Evolutionary conservation across 164 flowering plant species (phyloP).

Genomic region (Cinnamomum micranthum): DNA sequence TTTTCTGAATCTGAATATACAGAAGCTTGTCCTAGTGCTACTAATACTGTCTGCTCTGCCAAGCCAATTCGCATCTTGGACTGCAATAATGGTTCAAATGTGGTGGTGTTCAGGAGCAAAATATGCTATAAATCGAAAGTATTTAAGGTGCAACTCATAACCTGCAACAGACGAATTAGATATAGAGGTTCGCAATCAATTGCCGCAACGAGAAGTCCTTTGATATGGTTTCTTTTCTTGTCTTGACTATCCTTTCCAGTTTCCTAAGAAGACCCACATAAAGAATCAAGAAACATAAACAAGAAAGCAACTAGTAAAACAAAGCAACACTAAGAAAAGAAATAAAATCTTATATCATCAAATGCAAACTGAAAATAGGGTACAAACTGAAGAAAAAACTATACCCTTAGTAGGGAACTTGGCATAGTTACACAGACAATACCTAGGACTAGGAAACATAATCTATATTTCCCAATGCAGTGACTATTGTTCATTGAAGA

Average conservation of each 20-base stretch:
- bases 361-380: no score
- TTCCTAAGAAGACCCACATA: conserved; percentile 41
- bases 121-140: background rate
- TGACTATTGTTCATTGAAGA: no score
- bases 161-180: conserved; percentile 91
- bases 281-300: conserved; percentile 1
- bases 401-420: no score
- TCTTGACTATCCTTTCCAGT: conserved; percentile 92
- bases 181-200: conserved; percentile 94
- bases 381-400: no score
- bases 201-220: conserved; percentile 89
- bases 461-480: no score
- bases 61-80: conserved; percentile 83
- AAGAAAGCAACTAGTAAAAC: background rate
- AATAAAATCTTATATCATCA: no score
- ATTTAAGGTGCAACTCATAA: conserved; percentile 17
- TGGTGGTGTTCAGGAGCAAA: conserved; percentile 8
- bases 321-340: background rate
- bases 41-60: conserved; percentile 89
- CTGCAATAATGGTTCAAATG: conserved; percentile 37
- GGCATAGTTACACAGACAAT: no score
- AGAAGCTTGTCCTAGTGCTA: conserved; percentile 89
- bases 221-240: conserved; percentile 84
- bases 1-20: conserved; percentile 67
- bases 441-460: no score